Conservation (phyloP, 257 asterid genomes). For the Jaltomata sinuosa region DNA sequence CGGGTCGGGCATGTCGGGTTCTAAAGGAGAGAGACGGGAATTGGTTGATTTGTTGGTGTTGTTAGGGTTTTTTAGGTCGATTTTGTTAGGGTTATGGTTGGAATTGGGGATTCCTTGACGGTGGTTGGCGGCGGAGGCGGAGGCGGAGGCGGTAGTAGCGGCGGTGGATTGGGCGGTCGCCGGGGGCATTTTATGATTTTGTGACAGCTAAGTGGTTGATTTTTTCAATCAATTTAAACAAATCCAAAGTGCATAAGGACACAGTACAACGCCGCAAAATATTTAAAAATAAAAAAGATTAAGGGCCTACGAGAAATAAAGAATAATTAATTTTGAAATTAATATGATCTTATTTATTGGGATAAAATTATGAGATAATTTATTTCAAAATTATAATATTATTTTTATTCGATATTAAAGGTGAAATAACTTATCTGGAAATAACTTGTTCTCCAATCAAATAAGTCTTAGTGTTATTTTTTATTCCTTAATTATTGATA, state of each 20-base stretch:
- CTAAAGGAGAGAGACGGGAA: not conserved
- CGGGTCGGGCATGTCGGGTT: slow-evolving; percentile 17
- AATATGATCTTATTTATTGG: too few relatives aligned
- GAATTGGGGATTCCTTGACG: not conserved
- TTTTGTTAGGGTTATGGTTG: not conserved
- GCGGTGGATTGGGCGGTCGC: not conserved
- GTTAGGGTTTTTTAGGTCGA: not conserved
- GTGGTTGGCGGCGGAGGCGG: not conserved
- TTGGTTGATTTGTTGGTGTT: not conserved
- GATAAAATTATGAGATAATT: too few relatives aligned
- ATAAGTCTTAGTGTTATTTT: too few relatives aligned
- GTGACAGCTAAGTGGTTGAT: not conserved
- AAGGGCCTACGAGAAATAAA: too few relatives aligned
- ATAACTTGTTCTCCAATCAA: too few relatives aligned
- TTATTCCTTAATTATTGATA: too few relatives aligned
- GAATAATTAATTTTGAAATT: too few relatives aligned
- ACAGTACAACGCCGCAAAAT: not conserved
- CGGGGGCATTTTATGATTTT: not conserved
- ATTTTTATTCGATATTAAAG: too few relatives aligned
- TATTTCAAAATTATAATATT: too few relatives aligned
- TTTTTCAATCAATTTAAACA: not conserved
- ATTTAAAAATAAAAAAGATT: too few relatives aligned
- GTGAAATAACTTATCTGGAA: too few relatives aligned
- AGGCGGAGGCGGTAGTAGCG: not conserved
- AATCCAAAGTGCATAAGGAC: not conserved